Percentiles rank a stretch among this genome's conserved stretches.
These are phyloP conservation scores for Favolaschia claudopus DNA, from an alignment of 768 basidiomycete genomes.

Conservation along the genomic window DNA sequence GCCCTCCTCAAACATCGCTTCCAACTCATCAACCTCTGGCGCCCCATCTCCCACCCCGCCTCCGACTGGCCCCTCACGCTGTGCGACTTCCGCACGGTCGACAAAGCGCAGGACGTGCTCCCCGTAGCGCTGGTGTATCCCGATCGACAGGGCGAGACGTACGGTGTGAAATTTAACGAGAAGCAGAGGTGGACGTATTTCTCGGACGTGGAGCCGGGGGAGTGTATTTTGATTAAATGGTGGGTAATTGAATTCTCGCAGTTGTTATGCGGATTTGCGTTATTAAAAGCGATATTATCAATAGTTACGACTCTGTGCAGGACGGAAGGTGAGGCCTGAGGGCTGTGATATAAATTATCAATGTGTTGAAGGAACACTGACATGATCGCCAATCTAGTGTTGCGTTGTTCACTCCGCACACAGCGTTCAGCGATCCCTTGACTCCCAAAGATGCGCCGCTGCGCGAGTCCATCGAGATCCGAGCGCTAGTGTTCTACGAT, in stretches of 20 bases:
- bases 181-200: conserved; percentile 49
- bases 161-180: conserved; percentile 39
- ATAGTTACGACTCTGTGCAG: conserved; percentile 36
- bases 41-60: conserved; percentile 48
- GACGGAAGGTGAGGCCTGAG: too few species aligned
- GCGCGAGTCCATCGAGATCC: conserved; percentile 67
- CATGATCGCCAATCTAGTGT: too few species aligned
- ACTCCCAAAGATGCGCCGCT: conserved; percentile 57
- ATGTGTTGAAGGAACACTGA: too few species aligned
- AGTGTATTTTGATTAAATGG: conserved; percentile 50
- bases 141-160: conserved; percentile 47
- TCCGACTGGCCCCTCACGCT: conserved; percentile 48
- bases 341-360: too few species aligned
- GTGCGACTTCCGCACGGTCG: conserved; percentile 49
- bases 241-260: conserved; percentile 26
- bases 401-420: conserved; percentile 67
- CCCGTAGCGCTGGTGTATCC: conserved; percentile 42
- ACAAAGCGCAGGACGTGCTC: conserved; percentile 40
- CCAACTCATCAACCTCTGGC: conserved; percentile 58
- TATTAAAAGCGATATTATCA: conserved; percentile 1
- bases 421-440: conserved; percentile 63
- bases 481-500: conserved; percentile 72
- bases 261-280: too few species aligned
- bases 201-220: conserved; percentile 41
- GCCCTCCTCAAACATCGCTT: conserved; percentile 47